Percentiles rank a stretch among this genome's conserved stretches.
phyloP scores from a whole-genome alignment of 2,329 filamentous ascomycete species.

The Geoglossum cookeanum region DNA sequence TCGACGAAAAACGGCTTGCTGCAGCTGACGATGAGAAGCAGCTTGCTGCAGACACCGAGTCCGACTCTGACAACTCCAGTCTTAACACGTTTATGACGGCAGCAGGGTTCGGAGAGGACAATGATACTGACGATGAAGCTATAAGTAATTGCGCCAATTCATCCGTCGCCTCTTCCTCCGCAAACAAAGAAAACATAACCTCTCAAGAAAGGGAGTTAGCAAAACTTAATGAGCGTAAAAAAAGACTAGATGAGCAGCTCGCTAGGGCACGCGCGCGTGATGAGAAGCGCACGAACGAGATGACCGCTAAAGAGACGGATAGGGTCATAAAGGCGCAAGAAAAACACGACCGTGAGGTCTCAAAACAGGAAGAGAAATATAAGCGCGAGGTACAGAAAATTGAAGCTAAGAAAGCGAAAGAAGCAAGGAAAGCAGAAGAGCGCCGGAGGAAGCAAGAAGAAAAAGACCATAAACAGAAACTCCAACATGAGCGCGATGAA shows the following conservation, averaged over 20 bases:
- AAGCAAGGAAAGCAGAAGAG: conserved; percentile 39
- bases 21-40: conserved; percentile 5
- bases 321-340: conserved; percentile 38
- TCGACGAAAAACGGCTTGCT: too few species aligned
- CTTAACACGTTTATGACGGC: background rate
- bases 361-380: conserved; percentile 48
- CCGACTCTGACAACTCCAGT: background rate
- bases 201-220: conserved; percentile 43
- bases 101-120: background rate
- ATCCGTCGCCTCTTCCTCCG: background rate
- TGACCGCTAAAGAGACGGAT: conserved; percentile 28
- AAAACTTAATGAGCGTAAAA: conserved; percentile 41
- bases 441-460: conserved; percentile 31
- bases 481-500: conserved; percentile 35
- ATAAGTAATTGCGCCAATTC: background rate
- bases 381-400: conserved; percentile 43
- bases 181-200: background rate
- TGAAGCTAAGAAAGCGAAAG: conserved; percentile 42
- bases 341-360: conserved; percentile 42
- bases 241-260: conserved; percentile 43
- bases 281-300: conserved; percentile 17
- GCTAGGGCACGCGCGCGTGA: conserved; percentile 30
- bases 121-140: background rate
- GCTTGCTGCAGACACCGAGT: background rate
- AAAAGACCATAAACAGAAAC: conserved; percentile 31